Conservation (phyloP, 257 asterid genomes). For the Linderniella brevidens region DNA sequence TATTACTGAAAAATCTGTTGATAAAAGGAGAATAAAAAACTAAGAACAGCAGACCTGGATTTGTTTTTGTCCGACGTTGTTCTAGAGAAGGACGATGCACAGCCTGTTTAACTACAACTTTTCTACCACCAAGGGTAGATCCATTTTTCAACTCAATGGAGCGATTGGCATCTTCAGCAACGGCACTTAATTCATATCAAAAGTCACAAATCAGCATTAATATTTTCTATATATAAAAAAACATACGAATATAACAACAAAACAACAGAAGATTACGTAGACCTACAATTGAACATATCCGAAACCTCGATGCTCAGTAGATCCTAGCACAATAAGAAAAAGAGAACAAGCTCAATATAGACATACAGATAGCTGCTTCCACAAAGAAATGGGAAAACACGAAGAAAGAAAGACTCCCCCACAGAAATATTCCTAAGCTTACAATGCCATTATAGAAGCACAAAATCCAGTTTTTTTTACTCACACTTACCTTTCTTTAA, state of each 20-base stretch:
- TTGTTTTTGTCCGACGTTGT: conserved; percentile 48
- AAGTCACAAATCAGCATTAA: conserved; percentile 9
- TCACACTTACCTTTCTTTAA: conserved; percentile 50
- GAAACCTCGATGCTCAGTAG: conserved; percentile 76
- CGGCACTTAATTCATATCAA: conserved; percentile 35
- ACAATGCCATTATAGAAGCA: background rate
- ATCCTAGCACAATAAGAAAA: conserved; percentile 27
- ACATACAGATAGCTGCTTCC: background rate
- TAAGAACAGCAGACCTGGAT: conserved; percentile 33
- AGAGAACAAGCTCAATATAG: background rate
- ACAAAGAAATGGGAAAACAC: background rate
- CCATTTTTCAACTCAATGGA: conserved; percentile 77
- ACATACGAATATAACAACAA: background rate
- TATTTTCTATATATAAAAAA: background rate
- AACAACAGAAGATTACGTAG: background rate
- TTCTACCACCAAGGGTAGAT: conserved; percentile 61
- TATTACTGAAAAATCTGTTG: background rate
- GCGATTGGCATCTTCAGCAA: conserved; percentile 68
- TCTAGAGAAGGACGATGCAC: conserved; percentile 73
- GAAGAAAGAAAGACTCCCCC: background rate
- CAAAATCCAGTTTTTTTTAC: conserved; percentile 6
- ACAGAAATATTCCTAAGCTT: background rate
- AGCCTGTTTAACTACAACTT: conserved; percentile 74
- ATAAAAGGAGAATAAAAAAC: background rate
- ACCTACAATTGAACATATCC: conserved; percentile 96